Conservation (phyloP, 805 yeast genomes). For the Kluyveromyces aestuarii region DNA sequence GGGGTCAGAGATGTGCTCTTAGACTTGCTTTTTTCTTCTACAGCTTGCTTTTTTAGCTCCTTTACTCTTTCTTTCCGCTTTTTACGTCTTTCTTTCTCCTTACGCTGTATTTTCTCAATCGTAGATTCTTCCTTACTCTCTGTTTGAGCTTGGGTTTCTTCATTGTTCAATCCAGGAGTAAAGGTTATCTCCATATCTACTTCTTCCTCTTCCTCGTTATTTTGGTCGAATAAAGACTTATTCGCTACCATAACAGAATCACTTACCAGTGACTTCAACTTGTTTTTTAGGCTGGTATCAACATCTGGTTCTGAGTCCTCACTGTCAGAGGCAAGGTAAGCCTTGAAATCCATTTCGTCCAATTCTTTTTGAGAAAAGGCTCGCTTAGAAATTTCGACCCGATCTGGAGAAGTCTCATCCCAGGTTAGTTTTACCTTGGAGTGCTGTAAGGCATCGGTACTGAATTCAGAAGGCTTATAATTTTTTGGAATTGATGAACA, state of each 20-base stretch:
- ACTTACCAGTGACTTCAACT: constrained; percentile 53
- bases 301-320: constrained; percentile 40
- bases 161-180: constrained; percentile 69
- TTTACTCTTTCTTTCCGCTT: constrained; percentile 71
- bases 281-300: constrained; percentile 36
- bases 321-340: constrained; percentile 80
- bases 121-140: constrained; percentile 56
- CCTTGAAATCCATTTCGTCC: constrained; percentile 85
- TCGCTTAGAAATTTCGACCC: constrained; percentile 63
- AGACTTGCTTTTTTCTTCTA: constrained; percentile 33
- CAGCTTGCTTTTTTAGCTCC: constrained; percentile 44
- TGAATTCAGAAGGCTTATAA: constrained; percentile 72
- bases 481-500: constrained; percentile 65
- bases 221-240: constrained; percentile 26
- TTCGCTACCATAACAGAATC: constrained; percentile 29
- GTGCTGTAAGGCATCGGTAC: constrained; percentile 92
- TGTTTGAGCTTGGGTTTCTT: constrained; percentile 22
- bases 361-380: constrained; percentile 84
- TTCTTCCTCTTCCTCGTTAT: constrained; percentile 41
- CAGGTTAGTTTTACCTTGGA: constrained; percentile 94
- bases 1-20: constrained; percentile 18
- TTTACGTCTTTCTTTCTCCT: constrained; percentile 88
- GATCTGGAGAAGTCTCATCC: constrained; percentile 96
- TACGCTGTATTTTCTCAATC: constrained; percentile 69
- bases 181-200: constrained; percentile 94